These are phyloP conservation scores for Colletotrichum chlorophyti DNA, from an alignment of 2,329 filamentous ascomycete species.

Conservation along the genomic window DNA sequence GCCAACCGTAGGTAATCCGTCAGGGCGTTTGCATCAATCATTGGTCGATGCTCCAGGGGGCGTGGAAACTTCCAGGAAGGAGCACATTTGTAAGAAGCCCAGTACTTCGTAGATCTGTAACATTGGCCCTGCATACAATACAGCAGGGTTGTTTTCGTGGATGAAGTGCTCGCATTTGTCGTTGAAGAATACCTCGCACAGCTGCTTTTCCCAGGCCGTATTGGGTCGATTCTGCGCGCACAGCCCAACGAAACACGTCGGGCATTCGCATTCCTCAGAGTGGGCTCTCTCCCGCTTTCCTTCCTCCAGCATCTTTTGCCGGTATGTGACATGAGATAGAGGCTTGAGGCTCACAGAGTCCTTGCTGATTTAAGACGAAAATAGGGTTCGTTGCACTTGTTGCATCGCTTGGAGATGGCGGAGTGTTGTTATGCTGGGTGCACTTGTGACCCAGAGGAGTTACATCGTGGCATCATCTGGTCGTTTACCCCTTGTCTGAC, in stretches of 20 bases:
- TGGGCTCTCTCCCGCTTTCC: not conserved
- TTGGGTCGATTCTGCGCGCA: too few species aligned
- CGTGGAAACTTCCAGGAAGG: too few species aligned
- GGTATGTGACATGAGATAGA: not conserved
- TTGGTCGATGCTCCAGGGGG: too few species aligned
- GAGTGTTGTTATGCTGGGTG: not conserved
- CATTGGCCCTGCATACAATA: too few species aligned
- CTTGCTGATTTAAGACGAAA: not conserved
- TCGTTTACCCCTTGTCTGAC: not conserved
- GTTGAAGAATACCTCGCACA: too few species aligned
- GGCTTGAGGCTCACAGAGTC: not conserved
- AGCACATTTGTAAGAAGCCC: too few species aligned
- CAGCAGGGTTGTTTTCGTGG: too few species aligned
- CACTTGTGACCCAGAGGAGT: constrained; percentile 1
- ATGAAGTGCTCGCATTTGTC: too few species aligned
- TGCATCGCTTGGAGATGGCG: constrained; percentile 7
- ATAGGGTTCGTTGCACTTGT: constrained; percentile 13
- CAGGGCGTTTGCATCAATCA: too few species aligned
- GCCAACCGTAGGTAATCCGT: too few species aligned
- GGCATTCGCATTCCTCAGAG: not conserved
- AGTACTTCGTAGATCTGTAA: too few species aligned
- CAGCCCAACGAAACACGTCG: constrained; percentile 3
- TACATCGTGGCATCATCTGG: not conserved
- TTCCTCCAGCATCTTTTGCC: not conserved
- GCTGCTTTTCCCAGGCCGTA: not conserved